phyloP scores from a whole-genome alignment of 164 flowering plant species.

The Tetrastigma voinierianum region DNA sequence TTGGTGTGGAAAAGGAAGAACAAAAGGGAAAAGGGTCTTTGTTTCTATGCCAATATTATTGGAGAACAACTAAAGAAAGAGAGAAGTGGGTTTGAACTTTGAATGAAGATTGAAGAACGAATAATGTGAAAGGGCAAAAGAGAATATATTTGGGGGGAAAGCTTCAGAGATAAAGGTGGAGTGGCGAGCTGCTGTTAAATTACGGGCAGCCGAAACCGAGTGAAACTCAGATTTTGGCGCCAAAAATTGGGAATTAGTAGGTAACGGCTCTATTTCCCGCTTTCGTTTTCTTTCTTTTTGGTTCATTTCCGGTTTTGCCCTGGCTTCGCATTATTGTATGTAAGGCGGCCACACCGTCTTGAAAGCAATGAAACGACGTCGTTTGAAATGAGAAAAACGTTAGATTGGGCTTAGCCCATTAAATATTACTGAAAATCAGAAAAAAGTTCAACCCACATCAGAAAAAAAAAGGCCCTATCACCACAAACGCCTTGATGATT shows the following conservation, averaged over 20 bases:
- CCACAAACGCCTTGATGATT: too few species aligned
- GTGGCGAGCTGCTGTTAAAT: conserved; percentile 38
- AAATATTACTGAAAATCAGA: too few species aligned
- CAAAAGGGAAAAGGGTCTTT: conserved; percentile 22
- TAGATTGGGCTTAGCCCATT: too few species aligned
- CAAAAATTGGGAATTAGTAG: conserved; percentile 21
- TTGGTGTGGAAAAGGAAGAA: not conserved
- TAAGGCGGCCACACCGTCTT: too few species aligned
- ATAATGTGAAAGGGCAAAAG: too few species aligned
- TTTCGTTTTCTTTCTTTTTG: not conserved
- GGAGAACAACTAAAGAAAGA: not conserved
- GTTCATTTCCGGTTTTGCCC: conserved; percentile 14
- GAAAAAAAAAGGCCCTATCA: too few species aligned
- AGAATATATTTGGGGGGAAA: too few species aligned
- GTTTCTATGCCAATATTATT: not conserved
- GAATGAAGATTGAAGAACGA: too few species aligned
- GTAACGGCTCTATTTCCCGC: conserved; percentile 73
- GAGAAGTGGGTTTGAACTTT: not conserved
- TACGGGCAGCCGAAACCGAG: conserved; percentile 53
- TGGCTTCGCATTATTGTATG: conserved; percentile 2
- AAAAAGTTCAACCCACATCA: too few species aligned
- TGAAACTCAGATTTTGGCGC: conserved; percentile 49
- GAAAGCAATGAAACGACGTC: not conserved
- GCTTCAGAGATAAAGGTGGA: too few species aligned
- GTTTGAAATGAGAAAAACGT: not conserved